These are phyloP conservation scores for Dysphania ambrosioides DNA, from an alignment of 148 eudicot species.

Conservation along the genomic window DNA sequence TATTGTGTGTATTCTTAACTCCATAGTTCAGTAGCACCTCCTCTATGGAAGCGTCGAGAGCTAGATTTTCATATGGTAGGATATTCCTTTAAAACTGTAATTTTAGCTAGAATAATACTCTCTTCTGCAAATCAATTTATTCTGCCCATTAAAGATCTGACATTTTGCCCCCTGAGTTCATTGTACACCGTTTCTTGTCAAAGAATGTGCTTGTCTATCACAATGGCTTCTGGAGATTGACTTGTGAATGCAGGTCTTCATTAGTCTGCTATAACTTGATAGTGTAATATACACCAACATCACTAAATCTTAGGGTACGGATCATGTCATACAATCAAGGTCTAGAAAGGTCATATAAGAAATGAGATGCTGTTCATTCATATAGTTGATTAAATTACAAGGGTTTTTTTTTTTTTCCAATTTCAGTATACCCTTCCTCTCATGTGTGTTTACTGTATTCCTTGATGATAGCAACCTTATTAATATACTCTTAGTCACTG, in stretches of 20 bases:
- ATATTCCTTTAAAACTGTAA: not conserved
- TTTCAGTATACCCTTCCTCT: not conserved
- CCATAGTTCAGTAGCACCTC: no score
- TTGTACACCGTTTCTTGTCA: not conserved
- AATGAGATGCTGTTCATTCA: not conserved
- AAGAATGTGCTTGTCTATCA: not conserved
- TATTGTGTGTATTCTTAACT: no score
- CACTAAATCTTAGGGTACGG: not conserved
- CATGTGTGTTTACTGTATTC: not conserved
- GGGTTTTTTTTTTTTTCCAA: not conserved
- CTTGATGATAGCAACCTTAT: not conserved
- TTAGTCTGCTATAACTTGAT: not conserved
- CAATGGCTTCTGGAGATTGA: not conserved
- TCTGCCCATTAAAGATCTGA: not conserved
- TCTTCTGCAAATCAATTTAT: no score
- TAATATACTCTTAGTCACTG: not conserved
- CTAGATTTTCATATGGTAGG: not conserved
- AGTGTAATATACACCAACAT: not conserved
- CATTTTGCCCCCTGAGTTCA: not conserved
- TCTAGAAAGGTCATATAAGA: not conserved
- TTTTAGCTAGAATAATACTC: no score
- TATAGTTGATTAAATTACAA: not conserved
- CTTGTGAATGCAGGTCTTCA: not conserved
- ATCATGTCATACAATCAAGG: not conserved
- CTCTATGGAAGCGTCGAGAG: not conserved